Conservation (phyloP, 2,329 filamentous ascomycete species). For the Paramyrothecium roridum region DNA sequence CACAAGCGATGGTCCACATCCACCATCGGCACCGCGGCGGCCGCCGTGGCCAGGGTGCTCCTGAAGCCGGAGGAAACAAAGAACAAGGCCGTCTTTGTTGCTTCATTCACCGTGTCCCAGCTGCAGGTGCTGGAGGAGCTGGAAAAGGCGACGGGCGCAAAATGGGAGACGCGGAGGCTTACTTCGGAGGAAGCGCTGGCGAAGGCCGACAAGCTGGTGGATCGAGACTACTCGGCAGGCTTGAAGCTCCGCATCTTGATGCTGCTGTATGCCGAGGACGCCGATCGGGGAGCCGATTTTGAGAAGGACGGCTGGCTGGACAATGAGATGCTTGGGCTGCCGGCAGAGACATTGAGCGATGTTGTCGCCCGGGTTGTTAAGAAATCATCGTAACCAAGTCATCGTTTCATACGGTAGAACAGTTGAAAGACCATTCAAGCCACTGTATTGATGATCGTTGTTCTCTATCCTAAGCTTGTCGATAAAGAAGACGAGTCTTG, state of each 20-base stretch:
- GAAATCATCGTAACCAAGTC: not conserved
- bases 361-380: conserved; percentile 1
- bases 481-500: no score
- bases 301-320: conserved; percentile 1
- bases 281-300: conserved; percentile 2
- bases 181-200: conserved; percentile 29
- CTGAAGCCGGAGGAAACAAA: conserved; percentile 8
- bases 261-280: conserved; percentile 5
- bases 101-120: conserved; percentile 47
- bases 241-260: conserved; percentile 2
- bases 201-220: conserved; percentile 3
- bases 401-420: no score
- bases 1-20: conserved; percentile 7
- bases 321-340: conserved; percentile 4
- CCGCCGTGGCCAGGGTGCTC: conserved; percentile 9
- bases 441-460: no score
- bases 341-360: not conserved
- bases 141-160: conserved; percentile 1
- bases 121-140: conserved; percentile 36
- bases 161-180: conserved; percentile 6
- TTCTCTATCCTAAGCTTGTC: no score
- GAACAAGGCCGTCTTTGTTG: conserved; percentile 15
- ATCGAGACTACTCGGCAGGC: not conserved
- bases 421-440: no score
- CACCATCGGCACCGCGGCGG: conserved; percentile 8